Evolutionary conservation across 208 protist species (phyloP).

Genomic region (Herpetomonas tarakana): DNA sequence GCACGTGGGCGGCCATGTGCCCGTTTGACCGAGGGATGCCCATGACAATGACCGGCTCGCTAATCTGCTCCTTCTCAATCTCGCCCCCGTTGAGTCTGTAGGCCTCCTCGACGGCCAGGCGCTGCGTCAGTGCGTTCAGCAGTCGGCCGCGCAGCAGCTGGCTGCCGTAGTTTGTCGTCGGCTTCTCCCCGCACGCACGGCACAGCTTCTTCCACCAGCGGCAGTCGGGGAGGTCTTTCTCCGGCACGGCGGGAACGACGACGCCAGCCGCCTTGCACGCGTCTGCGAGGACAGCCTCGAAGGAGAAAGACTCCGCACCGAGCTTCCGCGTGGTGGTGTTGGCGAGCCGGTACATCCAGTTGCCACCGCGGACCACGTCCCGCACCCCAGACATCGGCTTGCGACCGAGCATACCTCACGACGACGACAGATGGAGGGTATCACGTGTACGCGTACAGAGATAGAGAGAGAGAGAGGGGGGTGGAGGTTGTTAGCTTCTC

Average conservation of each 20-base stretch:
- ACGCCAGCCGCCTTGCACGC: constrained; percentile 52
- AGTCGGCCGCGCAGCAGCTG: constrained; percentile 57
- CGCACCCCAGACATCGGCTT: constrained; percentile 87
- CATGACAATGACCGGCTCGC: constrained; percentile 72
- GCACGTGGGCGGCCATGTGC: constrained; percentile 83
- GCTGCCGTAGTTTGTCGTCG: constrained; percentile 54
- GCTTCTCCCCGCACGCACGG: constrained; percentile 68
- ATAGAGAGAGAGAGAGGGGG: too few relatives aligned
- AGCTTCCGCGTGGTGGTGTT: constrained; percentile 34
- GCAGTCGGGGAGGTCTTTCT: constrained; percentile 44
- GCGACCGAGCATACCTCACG: constrained; percentile 44
- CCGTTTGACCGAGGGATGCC: constrained; percentile 86
- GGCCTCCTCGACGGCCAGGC: constrained; percentile 76
- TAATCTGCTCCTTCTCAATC: constrained; percentile 62
- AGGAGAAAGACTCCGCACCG: constrained; percentile 44
- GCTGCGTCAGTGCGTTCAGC: constrained; percentile 67
- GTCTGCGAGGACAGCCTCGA: constrained; percentile 58
- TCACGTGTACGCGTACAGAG: too few relatives aligned
- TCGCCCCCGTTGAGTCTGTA: constrained; percentile 71
- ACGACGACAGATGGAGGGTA: neutral
- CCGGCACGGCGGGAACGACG: constrained; percentile 32
- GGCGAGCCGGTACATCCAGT: constrained; percentile 26
- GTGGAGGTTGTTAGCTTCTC: too few relatives aligned
- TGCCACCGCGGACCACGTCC: constrained; percentile 49
- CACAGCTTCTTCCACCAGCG: constrained; percentile 88